Conservation (phyloP, 768 basidiomycete genomes). For the Gloeostereum incarnatum region DNA sequence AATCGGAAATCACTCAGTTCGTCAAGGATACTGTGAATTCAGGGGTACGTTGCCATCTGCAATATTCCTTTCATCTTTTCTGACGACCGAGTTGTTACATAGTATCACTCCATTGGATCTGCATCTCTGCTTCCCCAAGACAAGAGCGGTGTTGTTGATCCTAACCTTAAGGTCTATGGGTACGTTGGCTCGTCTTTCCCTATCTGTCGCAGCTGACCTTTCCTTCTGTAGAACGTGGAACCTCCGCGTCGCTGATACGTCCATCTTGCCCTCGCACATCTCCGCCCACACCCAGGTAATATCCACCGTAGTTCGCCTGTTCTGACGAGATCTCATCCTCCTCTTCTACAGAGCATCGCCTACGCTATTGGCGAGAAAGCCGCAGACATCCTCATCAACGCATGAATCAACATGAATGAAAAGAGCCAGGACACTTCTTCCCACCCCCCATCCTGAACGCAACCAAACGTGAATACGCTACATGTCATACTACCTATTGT, state of each 20-base stretch:
- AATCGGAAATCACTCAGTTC: constrained; percentile 13
- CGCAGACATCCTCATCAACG: constrained; percentile 13
- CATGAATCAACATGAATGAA: too few relatives aligned
- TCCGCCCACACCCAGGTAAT: constrained; percentile 24
- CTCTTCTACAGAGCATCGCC: constrained; percentile 9
- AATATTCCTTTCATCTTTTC: neutral
- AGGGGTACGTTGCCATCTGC: constrained; percentile 11
- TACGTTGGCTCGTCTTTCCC: constrained; percentile 2
- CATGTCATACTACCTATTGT: too few relatives aligned
- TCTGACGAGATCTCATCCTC: neutral
- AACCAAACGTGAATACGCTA: too few relatives aligned
- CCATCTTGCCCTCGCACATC: constrained; percentile 29
- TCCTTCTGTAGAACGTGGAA: constrained; percentile 30
- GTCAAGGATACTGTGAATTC: constrained; percentile 14
- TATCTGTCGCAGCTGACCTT: neutral
- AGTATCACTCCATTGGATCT: constrained; percentile 26
- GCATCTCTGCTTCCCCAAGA: constrained; percentile 29
- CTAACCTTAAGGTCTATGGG: constrained; percentile 15
- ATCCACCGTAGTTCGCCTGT: neutral
- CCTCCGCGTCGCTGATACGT: constrained; percentile 35
- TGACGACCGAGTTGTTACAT: neutral
- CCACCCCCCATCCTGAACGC: too few relatives aligned
- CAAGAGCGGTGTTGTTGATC: constrained; percentile 24
- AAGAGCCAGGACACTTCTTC: too few relatives aligned
- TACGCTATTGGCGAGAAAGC: constrained; percentile 18